Evolutionary conservation across 2,329 filamentous ascomycete genomes (phyloP).

Genomic region (Thielaviopsis euricoi): DNA sequence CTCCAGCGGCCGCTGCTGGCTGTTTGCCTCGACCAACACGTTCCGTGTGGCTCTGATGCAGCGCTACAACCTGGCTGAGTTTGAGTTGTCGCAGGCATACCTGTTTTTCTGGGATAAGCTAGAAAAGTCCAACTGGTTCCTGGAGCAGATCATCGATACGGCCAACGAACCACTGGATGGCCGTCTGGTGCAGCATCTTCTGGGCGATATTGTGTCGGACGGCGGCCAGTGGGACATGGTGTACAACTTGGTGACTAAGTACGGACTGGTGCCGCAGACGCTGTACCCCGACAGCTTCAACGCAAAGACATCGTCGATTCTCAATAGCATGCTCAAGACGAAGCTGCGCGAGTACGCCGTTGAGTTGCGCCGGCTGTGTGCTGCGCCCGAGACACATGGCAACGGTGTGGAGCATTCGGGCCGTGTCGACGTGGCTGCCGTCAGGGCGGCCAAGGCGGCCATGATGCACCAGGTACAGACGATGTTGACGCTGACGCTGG

Average conservation of each 20-base stretch:
- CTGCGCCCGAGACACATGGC: conserved; percentile 57
- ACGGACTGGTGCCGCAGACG: conserved; percentile 69
- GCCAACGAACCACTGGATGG: conserved; percentile 52
- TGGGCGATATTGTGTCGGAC: conserved; percentile 54
- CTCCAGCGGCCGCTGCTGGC: conserved; percentile 72
- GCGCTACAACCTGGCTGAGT: conserved; percentile 57
- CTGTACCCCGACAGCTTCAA: conserved; percentile 74
- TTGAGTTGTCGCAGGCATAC: conserved; percentile 78
- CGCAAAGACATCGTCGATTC: conserved; percentile 49
- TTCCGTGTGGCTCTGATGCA: conserved; percentile 82
- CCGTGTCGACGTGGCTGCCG: conserved; percentile 20
- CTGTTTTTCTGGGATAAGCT: conserved; percentile 92
- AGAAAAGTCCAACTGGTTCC: conserved; percentile 79
- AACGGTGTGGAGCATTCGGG: conserved; percentile 21
- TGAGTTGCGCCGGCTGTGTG: conserved; percentile 69
- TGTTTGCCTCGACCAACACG: conserved; percentile 82
- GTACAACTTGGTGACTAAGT: conserved; percentile 69
- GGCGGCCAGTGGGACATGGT: conserved; percentile 92
- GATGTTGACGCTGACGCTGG: conserved; percentile 68
- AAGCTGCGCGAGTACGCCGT: conserved; percentile 78
- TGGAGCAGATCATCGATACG: conserved; percentile 69
- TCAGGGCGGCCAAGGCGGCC: conserved; percentile 42
- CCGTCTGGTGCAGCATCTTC: conserved; percentile 53
- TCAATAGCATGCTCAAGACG: conserved; percentile 62
- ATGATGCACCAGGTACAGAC: conserved; percentile 70